Conservation (phyloP, 2,329 filamentous ascomycete genomes). For the Colletotrichum destructivum region DNA sequence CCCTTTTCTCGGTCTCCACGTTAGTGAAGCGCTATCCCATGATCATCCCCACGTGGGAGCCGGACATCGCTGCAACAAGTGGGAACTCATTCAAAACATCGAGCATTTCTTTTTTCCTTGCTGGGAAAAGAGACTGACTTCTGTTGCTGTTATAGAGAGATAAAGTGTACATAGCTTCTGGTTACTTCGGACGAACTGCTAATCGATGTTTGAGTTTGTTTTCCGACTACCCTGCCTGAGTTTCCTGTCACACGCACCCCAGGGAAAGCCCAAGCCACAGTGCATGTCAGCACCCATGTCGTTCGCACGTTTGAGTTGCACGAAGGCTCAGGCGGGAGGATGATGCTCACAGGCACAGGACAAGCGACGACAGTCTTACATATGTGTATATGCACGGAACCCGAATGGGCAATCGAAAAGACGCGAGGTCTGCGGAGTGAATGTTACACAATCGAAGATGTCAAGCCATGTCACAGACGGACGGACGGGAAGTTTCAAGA, state of each 20-base stretch:
- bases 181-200: not conserved
- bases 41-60: not conserved
- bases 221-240: not conserved
- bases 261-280: not conserved
- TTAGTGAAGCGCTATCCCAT: not conserved
- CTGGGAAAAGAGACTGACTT: not conserved
- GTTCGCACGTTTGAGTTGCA: constrained; percentile 15
- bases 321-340: not conserved
- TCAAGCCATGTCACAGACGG: not conserved
- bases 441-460: constrained; percentile 1
- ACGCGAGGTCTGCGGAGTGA: not conserved
- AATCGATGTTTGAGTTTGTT: not conserved
- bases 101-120: not conserved
- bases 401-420: constrained; percentile 6
- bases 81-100: not conserved
- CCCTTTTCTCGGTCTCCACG: constrained; percentile 17
- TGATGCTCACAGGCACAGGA: constrained; percentile 11
- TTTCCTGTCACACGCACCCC: not conserved
- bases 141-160: not conserved
- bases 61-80: not conserved
- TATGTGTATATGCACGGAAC: constrained; percentile 15
- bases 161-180: not conserved
- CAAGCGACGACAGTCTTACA: constrained; percentile 9
- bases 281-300: constrained; percentile 15
- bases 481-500: not conserved